Base-by-base conservation (phyloP, 1,284 basidiomycete species). In the Ustilago cynodontis region DNA sequence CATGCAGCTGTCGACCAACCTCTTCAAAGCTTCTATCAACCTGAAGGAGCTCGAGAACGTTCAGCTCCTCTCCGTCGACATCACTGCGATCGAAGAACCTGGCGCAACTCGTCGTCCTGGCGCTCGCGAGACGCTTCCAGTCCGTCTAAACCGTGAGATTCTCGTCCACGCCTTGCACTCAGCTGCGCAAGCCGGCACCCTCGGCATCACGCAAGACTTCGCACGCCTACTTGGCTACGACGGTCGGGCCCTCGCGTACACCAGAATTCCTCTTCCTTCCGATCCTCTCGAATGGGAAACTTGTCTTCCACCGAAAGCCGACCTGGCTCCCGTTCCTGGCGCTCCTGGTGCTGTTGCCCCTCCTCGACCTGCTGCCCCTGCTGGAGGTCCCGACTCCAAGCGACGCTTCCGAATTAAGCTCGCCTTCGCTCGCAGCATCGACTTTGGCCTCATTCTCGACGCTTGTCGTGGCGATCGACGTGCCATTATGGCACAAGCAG, bases 51-150 rank as follows among this genome's bases (percentile, higher is more conserved):
- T 65, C 11, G 45, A 57, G 2, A 56, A 33, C 22, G 47, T 73
- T 11, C 61, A 69, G n/a, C 80, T 68, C 0, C 64, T 77, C 66
- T 63, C 73, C 39, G 67, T 80, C 39, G 57, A 70, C 6, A 77
- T 82, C 55, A 51, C 47, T 13, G 45, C 72, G 8, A 55, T 72
- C 54, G 54, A 70, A 1, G 66, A 74, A 18, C 52, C 57, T 28
- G 33, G 52, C 14, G 41, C 41, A 6, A 22, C 24, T 1, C 49
- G 35, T n/a, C 54, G 53, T 14, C 13, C 53, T 22, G 51, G 24
- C 47, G 59, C 22, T 29, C 4, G 24, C 14, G 65, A 65, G 8
- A 13, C 9, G 0, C 70, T 80, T 0, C 78, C 78, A 8, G 24
- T 54, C 18, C 56, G 45, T 0, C 52, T 78, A 2, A 58, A 61